Conservation (phyloP, 352 stramenopile species). For the Pythium utonaiense region DNA sequence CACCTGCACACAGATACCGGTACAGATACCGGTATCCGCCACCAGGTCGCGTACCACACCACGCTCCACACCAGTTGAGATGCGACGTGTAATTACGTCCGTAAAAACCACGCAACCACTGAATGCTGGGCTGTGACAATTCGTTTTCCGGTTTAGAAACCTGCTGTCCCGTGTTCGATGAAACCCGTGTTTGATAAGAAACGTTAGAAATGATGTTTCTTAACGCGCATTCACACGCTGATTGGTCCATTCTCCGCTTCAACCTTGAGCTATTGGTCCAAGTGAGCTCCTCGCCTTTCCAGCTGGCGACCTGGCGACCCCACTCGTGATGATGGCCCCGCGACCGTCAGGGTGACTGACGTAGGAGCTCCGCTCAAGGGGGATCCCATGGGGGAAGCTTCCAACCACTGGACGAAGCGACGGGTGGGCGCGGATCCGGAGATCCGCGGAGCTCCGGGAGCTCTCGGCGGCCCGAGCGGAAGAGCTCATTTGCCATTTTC, state of each 20-base stretch:
- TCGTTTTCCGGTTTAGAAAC: not conserved
- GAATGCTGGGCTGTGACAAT: not conserved
- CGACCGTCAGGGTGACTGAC: too few relatives aligned
- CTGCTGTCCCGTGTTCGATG: not conserved
- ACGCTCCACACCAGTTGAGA: not conserved
- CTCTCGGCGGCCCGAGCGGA: not conserved
- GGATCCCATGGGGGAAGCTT: not conserved
- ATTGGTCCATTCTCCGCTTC: slow-evolving; percentile 17
- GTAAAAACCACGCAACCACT: not conserved
- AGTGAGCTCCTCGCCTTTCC: not conserved
- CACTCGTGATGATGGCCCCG: not conserved
- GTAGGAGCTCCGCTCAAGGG: not conserved
- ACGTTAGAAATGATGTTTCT: slow-evolving; percentile 10
- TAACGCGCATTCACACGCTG: slow-evolving; percentile 15
- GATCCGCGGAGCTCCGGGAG: not conserved
- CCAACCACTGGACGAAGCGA: slow-evolving; percentile 1
- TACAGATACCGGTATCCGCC: slow-evolving; percentile 1
- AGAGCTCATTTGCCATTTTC: slow-evolving; percentile 27
- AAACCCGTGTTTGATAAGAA: not conserved
- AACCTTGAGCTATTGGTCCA: slow-evolving; percentile 10
- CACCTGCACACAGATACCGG: not conserved
- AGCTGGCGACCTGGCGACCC: not conserved
- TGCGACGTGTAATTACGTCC: slow-evolving; percentile 4
- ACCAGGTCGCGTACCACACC: slow-evolving; percentile 2
- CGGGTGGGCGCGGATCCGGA: not conserved